These are phyloP conservation scores for Isabelozyma gotoi DNA, from an alignment of 805 yeast species.

Conservation along the genomic window DNA sequence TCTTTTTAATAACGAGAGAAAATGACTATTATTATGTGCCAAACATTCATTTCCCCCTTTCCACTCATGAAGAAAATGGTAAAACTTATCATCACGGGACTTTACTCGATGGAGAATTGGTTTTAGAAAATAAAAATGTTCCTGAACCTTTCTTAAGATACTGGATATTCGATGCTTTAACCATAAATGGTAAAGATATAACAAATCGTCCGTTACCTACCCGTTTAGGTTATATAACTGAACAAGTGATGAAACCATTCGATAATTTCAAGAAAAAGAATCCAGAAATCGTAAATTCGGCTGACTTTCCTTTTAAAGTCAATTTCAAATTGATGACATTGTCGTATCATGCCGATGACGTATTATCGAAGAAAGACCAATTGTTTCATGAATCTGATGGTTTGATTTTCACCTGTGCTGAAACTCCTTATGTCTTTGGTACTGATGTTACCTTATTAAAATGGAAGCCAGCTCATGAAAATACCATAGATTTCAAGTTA, in stretches of 20 bases:
- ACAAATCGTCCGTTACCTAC: slow-evolving; percentile 72
- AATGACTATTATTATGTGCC: slow-evolving; percentile 83
- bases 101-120: slow-evolving; percentile 91
- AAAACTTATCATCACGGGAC: slow-evolving; percentile 80
- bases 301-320: slow-evolving; percentile 77
- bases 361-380: slow-evolving; percentile 66
- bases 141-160: slow-evolving; percentile 56
- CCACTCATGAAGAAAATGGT: slow-evolving; percentile 43
- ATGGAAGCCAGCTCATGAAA: slow-evolving; percentile 98
- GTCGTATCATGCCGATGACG: slow-evolving; percentile 73
- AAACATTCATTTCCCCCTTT: slow-evolving; percentile 77
- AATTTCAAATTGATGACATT: slow-evolving; percentile 86
- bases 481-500: slow-evolving; percentile 85
- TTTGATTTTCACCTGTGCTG: slow-evolving; percentile 86
- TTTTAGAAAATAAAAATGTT: slow-evolving; percentile 65
- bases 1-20: slow-evolving; percentile 84
- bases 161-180: slow-evolving; percentile 88
- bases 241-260: slow-evolving; percentile 80
- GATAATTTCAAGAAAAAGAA: slow-evolving; percentile 62
- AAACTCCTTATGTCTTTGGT: slow-evolving; percentile 82
- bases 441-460: slow-evolving; percentile 84
- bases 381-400: slow-evolving; percentile 93
- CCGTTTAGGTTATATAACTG: slow-evolving; percentile 83
- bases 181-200: slow-evolving; percentile 72
- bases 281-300: slow-evolving; percentile 68